Base-by-base conservation (phyloP, 768 basidiomycete species). In the Boletus eberwhitei region DNA sequence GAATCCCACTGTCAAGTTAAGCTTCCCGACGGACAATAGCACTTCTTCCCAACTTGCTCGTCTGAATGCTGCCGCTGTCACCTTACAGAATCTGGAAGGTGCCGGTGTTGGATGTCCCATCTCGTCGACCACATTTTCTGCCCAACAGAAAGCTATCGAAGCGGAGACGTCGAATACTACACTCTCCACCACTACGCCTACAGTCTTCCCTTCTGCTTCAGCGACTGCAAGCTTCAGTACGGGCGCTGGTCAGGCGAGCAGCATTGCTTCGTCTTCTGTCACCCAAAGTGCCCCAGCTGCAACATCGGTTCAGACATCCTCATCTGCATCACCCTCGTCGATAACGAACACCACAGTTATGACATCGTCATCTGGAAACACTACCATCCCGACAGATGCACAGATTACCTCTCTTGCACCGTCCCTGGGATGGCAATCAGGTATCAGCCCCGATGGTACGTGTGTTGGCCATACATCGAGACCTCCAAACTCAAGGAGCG, bases 21-120 rank as follows among this genome's bases (percentile, higher is more conserved):
- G 78, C 14, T 91, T 87, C 77, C 88, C 87, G 2, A 79, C 79
- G 2, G 85, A 83, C 60, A 72, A 75, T 59, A 82, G 80, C 7
- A 76, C 73, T 52, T 69, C 66, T 8, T 80, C 82, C 44, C 75
- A 82, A 63, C 68, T 79, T 42, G 74, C 82, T 0, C 82, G 88
- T 32, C 73, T 90, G 54, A 72, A 81, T 44, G 77, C 86, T 26
- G 77, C 82, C 6, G 63, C 83, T 12, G 78, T 87, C 36, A 85
- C 88, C 7, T 72, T 90, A n/a, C 88, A 90, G 72, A 90, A 90
- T 67, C 66, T 90, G 39, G 73, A 77, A 46, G 88, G 87, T 1
- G 75, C 84, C 0, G 88, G 87, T 37, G 68, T 76, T 6, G 88
- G 87, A 14, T 89, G 86, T 66, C 87, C 87, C 6, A 79, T 80